Conservation (phyloP, 208 protist genomes). For the Leptomonas pyrrhocoris region DNA sequence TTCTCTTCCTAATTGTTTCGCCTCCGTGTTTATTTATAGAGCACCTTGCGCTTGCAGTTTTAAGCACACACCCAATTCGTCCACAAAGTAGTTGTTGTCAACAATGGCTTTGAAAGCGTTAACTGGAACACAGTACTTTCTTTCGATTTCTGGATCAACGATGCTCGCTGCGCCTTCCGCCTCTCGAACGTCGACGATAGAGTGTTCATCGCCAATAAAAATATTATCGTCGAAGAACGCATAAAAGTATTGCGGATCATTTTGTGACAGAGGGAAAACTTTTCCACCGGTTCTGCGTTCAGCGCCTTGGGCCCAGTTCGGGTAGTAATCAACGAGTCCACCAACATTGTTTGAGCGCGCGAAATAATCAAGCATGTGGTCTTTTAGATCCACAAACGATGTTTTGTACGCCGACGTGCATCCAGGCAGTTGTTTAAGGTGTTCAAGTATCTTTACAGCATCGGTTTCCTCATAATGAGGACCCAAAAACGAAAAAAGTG, state of each 20-base stretch:
- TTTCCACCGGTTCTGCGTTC: constrained; percentile 82
- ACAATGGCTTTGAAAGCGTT: constrained; percentile 87
- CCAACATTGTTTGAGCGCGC: constrained; percentile 60
- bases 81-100: constrained; percentile 83
- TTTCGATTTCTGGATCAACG: constrained; percentile 46
- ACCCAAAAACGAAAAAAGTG: constrained; percentile 39
- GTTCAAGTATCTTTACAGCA: constrained; percentile 24
- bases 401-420: constrained; percentile 51
- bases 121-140: constrained; percentile 74
- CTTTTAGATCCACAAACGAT: constrained; percentile 51
- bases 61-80: constrained; percentile 53
- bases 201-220: constrained; percentile 76
- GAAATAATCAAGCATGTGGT: constrained; percentile 63
- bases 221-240: constrained; percentile 94
- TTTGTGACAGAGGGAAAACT: constrained; percentile 67
- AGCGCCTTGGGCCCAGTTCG: constrained; percentile 78
- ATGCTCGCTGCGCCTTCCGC: constrained; percentile 45
- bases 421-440: constrained; percentile 46
- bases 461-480: constrained; percentile 35
- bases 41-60: constrained; percentile 18
- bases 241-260: constrained; percentile 44
- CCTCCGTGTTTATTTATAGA: background rate
- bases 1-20: background rate
- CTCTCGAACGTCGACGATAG: constrained; percentile 88
- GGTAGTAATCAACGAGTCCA: constrained; percentile 91